Conservation (phyloP, 768 basidiomycete genomes). For the Guyanaporus albipodus region DNA sequence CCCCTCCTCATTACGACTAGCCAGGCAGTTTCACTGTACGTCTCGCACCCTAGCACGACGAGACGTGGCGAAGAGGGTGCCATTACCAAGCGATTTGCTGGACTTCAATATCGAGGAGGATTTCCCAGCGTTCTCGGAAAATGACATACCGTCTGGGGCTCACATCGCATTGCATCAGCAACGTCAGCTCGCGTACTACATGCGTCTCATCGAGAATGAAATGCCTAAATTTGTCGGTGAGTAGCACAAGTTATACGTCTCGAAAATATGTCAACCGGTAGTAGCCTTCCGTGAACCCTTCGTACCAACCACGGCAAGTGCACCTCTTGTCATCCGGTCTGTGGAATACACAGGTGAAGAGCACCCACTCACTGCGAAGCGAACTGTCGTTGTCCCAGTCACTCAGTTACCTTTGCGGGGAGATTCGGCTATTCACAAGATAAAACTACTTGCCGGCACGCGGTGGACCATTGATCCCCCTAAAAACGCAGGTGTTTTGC, state of each 20-base stretch:
- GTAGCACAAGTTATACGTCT: constrained; percentile 17
- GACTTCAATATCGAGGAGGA: constrained; percentile 37
- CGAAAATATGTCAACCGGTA: constrained; percentile 5
- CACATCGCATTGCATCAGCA: constrained; percentile 74
- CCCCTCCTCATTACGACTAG: constrained; percentile 10
- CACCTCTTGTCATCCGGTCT: constrained; percentile 67
- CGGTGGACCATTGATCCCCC: constrained; percentile 81
- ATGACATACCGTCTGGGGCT: constrained; percentile 67
- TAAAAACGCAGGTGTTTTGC: constrained; percentile 55
- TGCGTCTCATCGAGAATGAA: constrained; percentile 86
- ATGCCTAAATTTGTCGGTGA: constrained; percentile 82
- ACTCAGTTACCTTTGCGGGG: constrained; percentile 63
- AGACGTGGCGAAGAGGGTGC: constrained; percentile 21
- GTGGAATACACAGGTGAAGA: constrained; percentile 73
- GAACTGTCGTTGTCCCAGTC: constrained; percentile 71
- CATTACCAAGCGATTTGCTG: constrained; percentile 39
- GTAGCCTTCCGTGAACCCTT: constrained; percentile 83
- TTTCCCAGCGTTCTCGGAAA: constrained; percentile 29
- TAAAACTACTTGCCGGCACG: constrained; percentile 85
- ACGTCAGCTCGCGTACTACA: constrained; percentile 67
- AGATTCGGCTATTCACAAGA: constrained; percentile 69
- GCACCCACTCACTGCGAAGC: constrained; percentile 70
- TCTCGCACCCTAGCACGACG: constrained; percentile 13
- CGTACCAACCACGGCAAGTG: constrained; percentile 52
- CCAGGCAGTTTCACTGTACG: constrained; percentile 27